These are phyloP conservation scores for Neurospora terricola DNA, from an alignment of 495 filamentous ascomycete genomes.

Conservation along the genomic window DNA sequence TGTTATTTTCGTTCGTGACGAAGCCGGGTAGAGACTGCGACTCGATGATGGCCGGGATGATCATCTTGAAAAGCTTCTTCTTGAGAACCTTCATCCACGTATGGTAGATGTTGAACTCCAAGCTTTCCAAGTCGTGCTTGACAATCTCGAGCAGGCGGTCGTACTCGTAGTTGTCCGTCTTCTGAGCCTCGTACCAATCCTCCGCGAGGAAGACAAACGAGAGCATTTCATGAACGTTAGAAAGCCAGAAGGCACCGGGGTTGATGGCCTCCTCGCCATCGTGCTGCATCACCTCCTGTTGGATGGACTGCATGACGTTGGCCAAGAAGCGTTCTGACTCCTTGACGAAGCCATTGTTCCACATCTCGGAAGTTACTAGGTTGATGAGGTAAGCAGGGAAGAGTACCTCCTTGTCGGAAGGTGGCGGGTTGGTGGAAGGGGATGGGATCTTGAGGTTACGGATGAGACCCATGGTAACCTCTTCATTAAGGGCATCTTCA, in stretches of 20 bases:
- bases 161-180: slow-evolving; percentile 98
- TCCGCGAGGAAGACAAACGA: slow-evolving; percentile 99
- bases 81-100: slow-evolving; percentile 99
- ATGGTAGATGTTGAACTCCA: slow-evolving; percentile 99
- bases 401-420: slow-evolving; percentile 94
- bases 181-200: slow-evolving; percentile 99
- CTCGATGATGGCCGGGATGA: slow-evolving; percentile 97
- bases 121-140: slow-evolving; percentile 94
- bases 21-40: slow-evolving; percentile 97
- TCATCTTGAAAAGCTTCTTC: slow-evolving; percentile 98
- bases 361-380: slow-evolving; percentile 98
- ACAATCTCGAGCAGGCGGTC: slow-evolving; percentile 96
- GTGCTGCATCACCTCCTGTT: slow-evolving; percentile 98
- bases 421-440: slow-evolving; percentile 71
- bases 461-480: slow-evolving; percentile 92
- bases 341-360: slow-evolving; percentile 99
- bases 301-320: slow-evolving; percentile 99
- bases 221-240: slow-evolving; percentile 99
- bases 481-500: slow-evolving; percentile 90
- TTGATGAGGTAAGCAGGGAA: slow-evolving; percentile 99
- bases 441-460: slow-evolving; percentile 90
- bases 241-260: slow-evolving; percentile 96
- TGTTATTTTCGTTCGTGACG: slow-evolving; percentile 94
- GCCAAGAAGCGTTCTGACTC: slow-evolving; percentile 97
- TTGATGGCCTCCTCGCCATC: slow-evolving; percentile 97